A percentile compares a stretch with the other conserved stretches of the same genome.
These are phyloP conservation scores for Alliaria petiolata DNA, from an alignment of 345 rosid species.

Conservation along the genomic window DNA sequence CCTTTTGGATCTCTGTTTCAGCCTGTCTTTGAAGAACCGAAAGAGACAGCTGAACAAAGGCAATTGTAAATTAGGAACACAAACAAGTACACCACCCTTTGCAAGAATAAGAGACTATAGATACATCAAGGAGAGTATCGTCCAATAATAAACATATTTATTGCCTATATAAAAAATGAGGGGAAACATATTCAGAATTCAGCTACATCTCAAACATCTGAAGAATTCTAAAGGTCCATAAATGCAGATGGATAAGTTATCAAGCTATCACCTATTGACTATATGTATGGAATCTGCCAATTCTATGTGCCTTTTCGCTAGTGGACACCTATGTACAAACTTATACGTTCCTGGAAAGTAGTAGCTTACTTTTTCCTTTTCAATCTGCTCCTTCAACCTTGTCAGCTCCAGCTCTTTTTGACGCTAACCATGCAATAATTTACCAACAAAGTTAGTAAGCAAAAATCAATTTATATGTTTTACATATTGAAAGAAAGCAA, in stretches of 20 bases:
- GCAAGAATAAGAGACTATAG: neutral
- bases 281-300: neutral
- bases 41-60: slow-evolving; percentile 48
- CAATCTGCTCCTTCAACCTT: slow-evolving; percentile 69
- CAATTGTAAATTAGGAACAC: slow-evolving; percentile 8
- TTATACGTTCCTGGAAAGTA: neutral
- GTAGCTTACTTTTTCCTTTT: slow-evolving; percentile 72
- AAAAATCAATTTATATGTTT: slow-evolving; percentile 2
- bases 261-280: neutral
- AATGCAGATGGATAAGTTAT: neutral
- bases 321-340: neutral
- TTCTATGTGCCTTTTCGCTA: neutral
- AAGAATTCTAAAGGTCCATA: neutral
- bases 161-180: neutral
- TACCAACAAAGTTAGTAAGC: neutral
- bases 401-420: slow-evolving; percentile 85
- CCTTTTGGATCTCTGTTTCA: slow-evolving; percentile 70
- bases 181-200: neutral
- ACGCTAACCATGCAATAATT: slow-evolving; percentile 42
- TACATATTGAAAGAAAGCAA: slow-evolving; percentile 16
- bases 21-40: slow-evolving; percentile 65
- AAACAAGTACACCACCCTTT: neutral
- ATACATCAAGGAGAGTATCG: neutral
- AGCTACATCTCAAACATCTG: neutral
- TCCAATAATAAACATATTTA: neutral